Percentiles rank a stretch among this genome's conserved stretches.
Evolutionary conservation across 257 asterid species (phyloP).

Genomic region (Nicotiana otophora): DNA sequence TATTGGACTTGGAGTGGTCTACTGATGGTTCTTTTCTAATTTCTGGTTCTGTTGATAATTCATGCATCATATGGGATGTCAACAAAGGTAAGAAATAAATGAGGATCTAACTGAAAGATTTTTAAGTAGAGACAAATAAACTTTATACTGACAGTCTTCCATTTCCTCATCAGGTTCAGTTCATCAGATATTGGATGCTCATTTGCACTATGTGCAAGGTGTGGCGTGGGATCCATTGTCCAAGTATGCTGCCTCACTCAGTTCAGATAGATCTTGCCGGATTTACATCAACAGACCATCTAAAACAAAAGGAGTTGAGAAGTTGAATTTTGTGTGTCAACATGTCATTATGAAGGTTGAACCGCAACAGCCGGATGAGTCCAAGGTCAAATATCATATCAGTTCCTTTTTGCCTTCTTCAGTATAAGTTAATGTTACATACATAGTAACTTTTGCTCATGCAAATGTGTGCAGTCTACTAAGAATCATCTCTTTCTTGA

Average conservation of each 20-base stretch:
- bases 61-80: slow-evolving; percentile 95
- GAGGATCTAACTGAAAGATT: neutral
- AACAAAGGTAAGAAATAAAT: slow-evolving; percentile 47
- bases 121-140: neutral
- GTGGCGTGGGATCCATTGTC: slow-evolving; percentile 94
- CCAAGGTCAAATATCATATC: slow-evolving; percentile 53
- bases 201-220: slow-evolving; percentile 95
- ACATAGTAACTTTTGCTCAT: slow-evolving; percentile 9
- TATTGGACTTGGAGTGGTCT: slow-evolving; percentile 92
- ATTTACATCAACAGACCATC: slow-evolving; percentile 69
- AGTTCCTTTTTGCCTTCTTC: neutral
- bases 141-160: neutral
- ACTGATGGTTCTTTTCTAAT: slow-evolving; percentile 70
- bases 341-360: slow-evolving; percentile 77
- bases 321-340: slow-evolving; percentile 69
- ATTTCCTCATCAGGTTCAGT: slow-evolving; percentile 57
- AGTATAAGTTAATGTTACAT: neutral
- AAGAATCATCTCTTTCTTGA: slow-evolving; percentile 89
- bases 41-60: slow-evolving; percentile 97
- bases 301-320: slow-evolving; percentile 74
- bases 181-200: slow-evolving; percentile 82
- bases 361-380: slow-evolving; percentile 50
- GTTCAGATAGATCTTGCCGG: slow-evolving; percentile 95
- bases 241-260: slow-evolving; percentile 80
- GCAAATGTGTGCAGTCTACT: slow-evolving; percentile 47